Evolutionary conservation across 352 stramenopile species (phyloP).

Genomic region (Globisporangium abappressorium): DNA sequence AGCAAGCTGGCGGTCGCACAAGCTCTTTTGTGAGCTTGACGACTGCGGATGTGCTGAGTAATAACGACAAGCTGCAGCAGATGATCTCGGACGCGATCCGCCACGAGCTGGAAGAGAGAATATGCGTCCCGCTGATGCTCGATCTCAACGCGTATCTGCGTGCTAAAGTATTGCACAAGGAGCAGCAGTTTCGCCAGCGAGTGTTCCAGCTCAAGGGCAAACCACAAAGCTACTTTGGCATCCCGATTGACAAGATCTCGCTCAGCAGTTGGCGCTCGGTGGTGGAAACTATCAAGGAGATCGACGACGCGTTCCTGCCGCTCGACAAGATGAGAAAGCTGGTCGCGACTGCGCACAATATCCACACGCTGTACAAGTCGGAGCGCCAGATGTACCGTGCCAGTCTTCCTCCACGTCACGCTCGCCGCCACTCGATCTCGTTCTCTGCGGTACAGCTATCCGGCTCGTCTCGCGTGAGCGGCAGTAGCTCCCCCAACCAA

Average conservation of each 20-base stretch:
- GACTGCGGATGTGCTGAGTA: constrained; percentile 54
- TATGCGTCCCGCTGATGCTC: constrained; percentile 78
- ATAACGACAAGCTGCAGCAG: constrained; percentile 72
- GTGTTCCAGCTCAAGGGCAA: constrained; percentile 66
- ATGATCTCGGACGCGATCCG: constrained; percentile 81
- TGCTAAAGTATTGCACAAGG: constrained; percentile 54
- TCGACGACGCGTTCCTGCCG: constrained; percentile 78
- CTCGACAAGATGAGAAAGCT: constrained; percentile 85
- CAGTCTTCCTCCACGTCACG: constrained; percentile 26
- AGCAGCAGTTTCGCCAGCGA: constrained; percentile 69
- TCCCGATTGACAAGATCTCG: constrained; percentile 74
- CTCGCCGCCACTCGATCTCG: constrained; percentile 39
- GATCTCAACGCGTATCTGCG: constrained; percentile 45
- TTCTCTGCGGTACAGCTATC: constrained; percentile 17
- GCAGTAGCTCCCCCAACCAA: neutral
- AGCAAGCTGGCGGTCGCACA: constrained; percentile 29
- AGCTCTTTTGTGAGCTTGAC: constrained; percentile 72
- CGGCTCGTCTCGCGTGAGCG: constrained; percentile 3
- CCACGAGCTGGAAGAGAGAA: constrained; percentile 76
- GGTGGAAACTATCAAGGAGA: constrained; percentile 76
- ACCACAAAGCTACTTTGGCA: constrained; percentile 81
- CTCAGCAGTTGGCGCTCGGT: constrained; percentile 71
- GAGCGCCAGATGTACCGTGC: constrained; percentile 51
- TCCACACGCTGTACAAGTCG: constrained; percentile 66
- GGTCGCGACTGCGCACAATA: constrained; percentile 62